These are phyloP conservation scores for Phytophthora sp. DNA, from an alignment of 352 stramenopile species.

Conservation along the genomic window DNA sequence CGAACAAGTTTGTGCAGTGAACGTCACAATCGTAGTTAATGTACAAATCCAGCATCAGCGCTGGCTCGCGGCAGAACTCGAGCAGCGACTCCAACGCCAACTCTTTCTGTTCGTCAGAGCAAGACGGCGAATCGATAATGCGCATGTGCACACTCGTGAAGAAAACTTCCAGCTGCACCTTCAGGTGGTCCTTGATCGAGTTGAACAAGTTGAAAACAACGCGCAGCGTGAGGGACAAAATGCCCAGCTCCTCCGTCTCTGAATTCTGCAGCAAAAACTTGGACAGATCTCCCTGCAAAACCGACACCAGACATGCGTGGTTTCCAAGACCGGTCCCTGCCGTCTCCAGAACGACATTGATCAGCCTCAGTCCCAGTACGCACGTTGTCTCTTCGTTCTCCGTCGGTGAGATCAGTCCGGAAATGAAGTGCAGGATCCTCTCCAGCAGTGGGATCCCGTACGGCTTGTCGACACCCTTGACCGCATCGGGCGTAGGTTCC, in stretches of 20 bases:
- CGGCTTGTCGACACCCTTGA: constrained; percentile 39
- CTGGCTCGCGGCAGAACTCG: constrained; percentile 97
- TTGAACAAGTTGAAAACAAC: constrained; percentile 99
- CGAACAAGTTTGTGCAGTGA: constrained; percentile 98
- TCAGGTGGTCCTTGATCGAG: constrained; percentile 98
- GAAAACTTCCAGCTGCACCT: constrained; percentile 99
- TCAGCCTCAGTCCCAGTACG: constrained; percentile 92
- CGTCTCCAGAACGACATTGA: constrained; percentile 98
- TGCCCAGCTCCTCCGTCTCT: constrained; percentile 94
- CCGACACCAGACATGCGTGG: constrained; percentile 82
- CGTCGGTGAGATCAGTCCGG: constrained; percentile 92
- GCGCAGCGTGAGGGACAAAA: constrained; percentile 92
- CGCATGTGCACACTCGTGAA: constrained; percentile 97
- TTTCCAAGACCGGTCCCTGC: constrained; percentile 85
- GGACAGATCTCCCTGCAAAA: constrained; percentile 95
- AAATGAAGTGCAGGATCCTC: constrained; percentile 94
- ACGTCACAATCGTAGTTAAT: constrained; percentile 99
- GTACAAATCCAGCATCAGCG: constrained; percentile 98
- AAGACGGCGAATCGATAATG: constrained; percentile 90
- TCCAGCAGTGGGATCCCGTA: constrained; percentile 93
- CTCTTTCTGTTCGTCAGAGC: constrained; percentile 86
- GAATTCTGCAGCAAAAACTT: constrained; percentile 97
- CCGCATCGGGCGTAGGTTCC: constrained; percentile 10
- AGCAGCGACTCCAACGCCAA: constrained; percentile 94
- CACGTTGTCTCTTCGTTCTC: constrained; percentile 91